These are phyloP conservation scores for Penicillium flavigenum DNA, from an alignment of 495 filamentous ascomycete species.

Conservation along the genomic window DNA sequence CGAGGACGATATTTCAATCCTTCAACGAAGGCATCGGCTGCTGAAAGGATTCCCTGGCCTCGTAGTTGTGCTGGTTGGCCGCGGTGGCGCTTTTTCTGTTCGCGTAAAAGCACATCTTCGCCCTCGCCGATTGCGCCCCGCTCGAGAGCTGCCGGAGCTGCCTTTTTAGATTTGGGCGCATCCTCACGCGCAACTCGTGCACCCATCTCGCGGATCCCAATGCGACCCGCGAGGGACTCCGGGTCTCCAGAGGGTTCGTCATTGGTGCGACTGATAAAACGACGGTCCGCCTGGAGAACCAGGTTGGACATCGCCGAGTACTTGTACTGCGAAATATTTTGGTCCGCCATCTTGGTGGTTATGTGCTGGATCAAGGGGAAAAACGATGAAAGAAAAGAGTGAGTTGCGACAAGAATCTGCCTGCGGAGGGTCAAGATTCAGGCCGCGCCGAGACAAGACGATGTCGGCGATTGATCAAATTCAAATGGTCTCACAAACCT, in stretches of 20 bases:
- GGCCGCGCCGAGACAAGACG: conserved; percentile 19
- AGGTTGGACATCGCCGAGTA: conserved; percentile 99
- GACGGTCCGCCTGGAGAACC: conserved; percentile 98
- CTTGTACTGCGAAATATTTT: conserved; percentile 97
- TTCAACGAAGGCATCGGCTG: conserved; percentile 83
- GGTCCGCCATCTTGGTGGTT: conserved; percentile 72
- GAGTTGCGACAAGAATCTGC: conserved; percentile 35
- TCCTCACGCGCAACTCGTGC: conserved; percentile 73
- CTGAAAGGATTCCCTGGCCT: conserved; percentile 79
- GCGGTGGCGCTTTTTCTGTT: conserved; percentile 83
- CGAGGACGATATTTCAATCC: conserved; percentile 83
- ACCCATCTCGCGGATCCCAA: conserved; percentile 94
- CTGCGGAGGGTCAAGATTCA: conserved; percentile 36
- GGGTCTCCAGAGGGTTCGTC: conserved; percentile 97
- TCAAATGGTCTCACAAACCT: conserved; percentile 42
- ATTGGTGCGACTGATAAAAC: conserved; percentile 85
- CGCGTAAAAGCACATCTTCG: conserved; percentile 78
- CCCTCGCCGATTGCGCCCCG: conserved; percentile 80
- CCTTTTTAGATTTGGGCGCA: conserved; percentile 73
- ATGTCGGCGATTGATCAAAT: conserved; percentile 25
- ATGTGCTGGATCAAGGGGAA: conserved; percentile 14
- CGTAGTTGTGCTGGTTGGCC: conserved; percentile 68
- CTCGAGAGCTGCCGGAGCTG: conserved; percentile 65
- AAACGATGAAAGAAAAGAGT: conserved; percentile 21
- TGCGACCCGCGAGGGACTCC: conserved; percentile 90